Base-by-base conservation (phyloP, 805 yeast species). In the Wickerhamiella kurtzmanii region DNA sequence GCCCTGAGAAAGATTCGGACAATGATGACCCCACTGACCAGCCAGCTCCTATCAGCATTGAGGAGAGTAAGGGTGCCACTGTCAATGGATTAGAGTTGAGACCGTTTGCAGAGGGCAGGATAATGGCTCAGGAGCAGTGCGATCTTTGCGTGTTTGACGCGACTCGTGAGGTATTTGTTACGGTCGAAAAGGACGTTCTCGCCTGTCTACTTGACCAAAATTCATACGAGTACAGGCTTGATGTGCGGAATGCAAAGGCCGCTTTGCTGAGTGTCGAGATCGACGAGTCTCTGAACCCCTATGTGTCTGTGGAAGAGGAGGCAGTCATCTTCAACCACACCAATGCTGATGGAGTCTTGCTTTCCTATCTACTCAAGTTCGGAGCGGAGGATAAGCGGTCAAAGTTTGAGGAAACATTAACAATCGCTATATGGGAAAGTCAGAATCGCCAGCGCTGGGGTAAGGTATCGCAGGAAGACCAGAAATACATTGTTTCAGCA, bases 281-380 rank as follows among this genome's bases (percentile, higher is more conserved):
- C 19, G 59, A 67, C 9, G 69, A 74, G 11, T 69, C 71, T 22
- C 65, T 85, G 63, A 78, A 74, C 56, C 85, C 92, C 1, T 69
- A 73, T n/a, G 79, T 83, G 59, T 77, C 79, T 57, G 71, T 68
- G 50, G 77, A 72, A 49, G 64, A 72, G 28, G 53, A 61, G 13
- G 71, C 83, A 1, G 81, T 86, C 53, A 72, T 81, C 13, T 86
- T 84, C 71, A 81, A 82, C 59, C 70, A 74, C 51, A 65, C 63
- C 22, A 54, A 64, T 3, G 70, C 61, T 4, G 61, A 56, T 41
- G 60, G 62, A 2, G 55, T 60, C 1, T 72, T 78, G 0, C 65
- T 70, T 21, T 79, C 94, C 1, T 82, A 81, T 73, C 68, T 83
- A 53, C 55, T 83, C 36, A 75, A 71, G 54, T 84, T 86, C 56